These are phyloP conservation scores for Emmonsiellopsis sp. DNA, from an alignment of 2,329 filamentous ascomycete genomes.

Conservation along the genomic window DNA sequence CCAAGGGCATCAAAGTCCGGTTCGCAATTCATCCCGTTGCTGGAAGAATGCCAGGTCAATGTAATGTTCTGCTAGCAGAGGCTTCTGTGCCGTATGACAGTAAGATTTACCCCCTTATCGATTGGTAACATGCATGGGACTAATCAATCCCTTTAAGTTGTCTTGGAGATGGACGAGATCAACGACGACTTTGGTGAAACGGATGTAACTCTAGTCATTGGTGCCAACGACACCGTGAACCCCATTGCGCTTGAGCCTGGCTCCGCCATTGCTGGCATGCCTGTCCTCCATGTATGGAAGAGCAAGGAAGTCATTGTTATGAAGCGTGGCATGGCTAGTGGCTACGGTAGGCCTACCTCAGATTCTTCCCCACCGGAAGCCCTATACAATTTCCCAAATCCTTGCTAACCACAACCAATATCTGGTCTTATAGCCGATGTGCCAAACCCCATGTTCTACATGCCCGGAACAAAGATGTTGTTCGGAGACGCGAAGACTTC, in stretches of 20 bases:
- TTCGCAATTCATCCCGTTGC: slow-evolving; percentile 89
- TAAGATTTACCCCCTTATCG: slow-evolving; percentile 18
- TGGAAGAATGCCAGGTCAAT: slow-evolving; percentile 86
- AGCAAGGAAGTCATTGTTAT: slow-evolving; percentile 87
- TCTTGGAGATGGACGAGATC: slow-evolving; percentile 92
- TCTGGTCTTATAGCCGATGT: slow-evolving; percentile 56
- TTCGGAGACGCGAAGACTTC: slow-evolving; percentile 82
- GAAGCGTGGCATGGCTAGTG: slow-evolving; percentile 83
- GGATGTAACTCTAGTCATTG: slow-evolving; percentile 79
- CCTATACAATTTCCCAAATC: neutral
- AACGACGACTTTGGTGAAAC: slow-evolving; percentile 85
- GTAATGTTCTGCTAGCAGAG: slow-evolving; percentile 82
- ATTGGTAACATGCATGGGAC: slow-evolving; percentile 9
- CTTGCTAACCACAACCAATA: neutral
- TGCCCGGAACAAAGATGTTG: slow-evolving; percentile 81
- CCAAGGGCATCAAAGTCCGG: slow-evolving; percentile 68
- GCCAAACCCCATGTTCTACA: slow-evolving; percentile 88
- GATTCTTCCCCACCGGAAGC: no score
- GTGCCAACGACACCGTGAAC: slow-evolving; percentile 88
- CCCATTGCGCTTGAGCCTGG: slow-evolving; percentile 78
- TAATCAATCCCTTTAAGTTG: slow-evolving; percentile 37
- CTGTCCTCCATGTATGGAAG: slow-evolving; percentile 87
- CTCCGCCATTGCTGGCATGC: slow-evolving; percentile 83
- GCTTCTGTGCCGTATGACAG: slow-evolving; percentile 81
- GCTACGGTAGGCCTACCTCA: slow-evolving; percentile 54